Base-by-base conservation (phyloP, 2,329 filamentous ascomycete species). In the Fusarium scirpi region DNA sequence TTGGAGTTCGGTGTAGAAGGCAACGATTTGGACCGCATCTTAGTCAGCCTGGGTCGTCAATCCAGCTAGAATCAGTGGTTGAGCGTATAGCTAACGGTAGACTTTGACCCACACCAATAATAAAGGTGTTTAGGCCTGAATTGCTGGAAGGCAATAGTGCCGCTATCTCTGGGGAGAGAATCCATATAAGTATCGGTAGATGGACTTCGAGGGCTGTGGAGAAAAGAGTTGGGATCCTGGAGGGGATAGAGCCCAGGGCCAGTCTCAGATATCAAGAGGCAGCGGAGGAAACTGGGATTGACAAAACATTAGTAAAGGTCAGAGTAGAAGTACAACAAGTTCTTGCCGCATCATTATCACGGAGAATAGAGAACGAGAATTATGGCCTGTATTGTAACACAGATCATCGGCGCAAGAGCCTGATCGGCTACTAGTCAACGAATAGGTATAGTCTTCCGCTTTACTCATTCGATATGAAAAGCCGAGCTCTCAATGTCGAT, bases 81-180 rank as follows among this genome's bases (percentile, higher is more conserved):
- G 9, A n/a, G 10, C 3, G 16, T n/a, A n/a, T 6, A 38, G 32
- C 16, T 11, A 38, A 4, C 5, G 16, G 32, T 11, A n/a, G 18
- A 16, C 1, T 11, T 3, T 38, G 5, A n/a, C 32, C 9, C 5
- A 38, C 4, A n/a, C 10, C 16, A 38, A 38, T 9, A 11, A 38
- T 9, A n/a, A 38, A 11, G 1, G 18, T 11, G 5, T 7, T 9
- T 6, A 11, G 5, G 5, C 9, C 9, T n/a, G 18, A n/a, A 6
- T n/a, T 38, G 18, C 1, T 11, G 9, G 18, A 4, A n/a, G 18
- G 9, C 4, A 6, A n/a, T 38, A 7, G 3, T 7, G 10, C 34
- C 34, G 0, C 9, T 18, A 10, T 1, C 18, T 2, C 6, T 18
- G 1, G 0, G 34, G 18, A 38, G 1, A 6, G 6, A 12, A n/a